phyloP scores from a whole-genome alignment of 1,139 yeast species.

The Kodamaea alishanica region DNA sequence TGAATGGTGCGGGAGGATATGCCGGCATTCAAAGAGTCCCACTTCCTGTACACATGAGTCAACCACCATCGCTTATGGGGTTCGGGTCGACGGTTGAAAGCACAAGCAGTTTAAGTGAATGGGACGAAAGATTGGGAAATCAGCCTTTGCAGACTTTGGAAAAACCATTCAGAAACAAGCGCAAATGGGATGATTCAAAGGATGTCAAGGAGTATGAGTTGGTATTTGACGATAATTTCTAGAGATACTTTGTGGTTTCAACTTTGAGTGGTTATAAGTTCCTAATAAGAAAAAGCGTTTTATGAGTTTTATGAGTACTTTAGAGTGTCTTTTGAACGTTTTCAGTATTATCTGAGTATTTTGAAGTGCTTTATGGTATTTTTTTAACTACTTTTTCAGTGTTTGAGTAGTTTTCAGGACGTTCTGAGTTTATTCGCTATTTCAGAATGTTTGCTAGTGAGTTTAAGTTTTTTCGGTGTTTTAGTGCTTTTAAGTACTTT shows the following conservation, averaged over 20 bases:
- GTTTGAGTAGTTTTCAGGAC: too few relatives aligned
- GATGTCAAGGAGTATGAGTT: slow-evolving; percentile 7
- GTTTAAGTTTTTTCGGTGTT: too few relatives aligned
- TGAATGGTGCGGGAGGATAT: slow-evolving; percentile 4
- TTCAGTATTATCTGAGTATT: too few relatives aligned
- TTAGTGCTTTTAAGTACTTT: too few relatives aligned
- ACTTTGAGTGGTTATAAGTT: too few relatives aligned
- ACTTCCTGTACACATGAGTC: slow-evolving; percentile 43
- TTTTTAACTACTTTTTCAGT: too few relatives aligned
- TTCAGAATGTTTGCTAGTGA: too few relatives aligned
- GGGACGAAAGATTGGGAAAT: slow-evolving; percentile 32
- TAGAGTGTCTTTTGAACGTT: too few relatives aligned
- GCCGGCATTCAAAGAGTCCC: slow-evolving; percentile 42
- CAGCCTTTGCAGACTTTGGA: slow-evolving; percentile 14
- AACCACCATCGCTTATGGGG: slow-evolving; percentile 39
- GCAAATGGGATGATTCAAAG: slow-evolving; percentile 39
- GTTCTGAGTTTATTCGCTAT: too few relatives aligned
- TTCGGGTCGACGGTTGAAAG: slow-evolving; percentile 42
- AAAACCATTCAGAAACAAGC: slow-evolving; percentile 21
- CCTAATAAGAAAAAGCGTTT: too few relatives aligned
- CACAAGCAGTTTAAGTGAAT: slow-evolving; percentile 41
- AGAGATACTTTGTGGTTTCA: slow-evolving; percentile 3
- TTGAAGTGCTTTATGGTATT: too few relatives aligned
- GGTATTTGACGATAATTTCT: slow-evolving; percentile 12
- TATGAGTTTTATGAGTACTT: too few relatives aligned